Percentiles rank a stretch among this genome's conserved stretches.
Evolutionary conservation across 768 basidiomycete species (phyloP).

Genomic region (Leccinum aurantiacum): DNA sequence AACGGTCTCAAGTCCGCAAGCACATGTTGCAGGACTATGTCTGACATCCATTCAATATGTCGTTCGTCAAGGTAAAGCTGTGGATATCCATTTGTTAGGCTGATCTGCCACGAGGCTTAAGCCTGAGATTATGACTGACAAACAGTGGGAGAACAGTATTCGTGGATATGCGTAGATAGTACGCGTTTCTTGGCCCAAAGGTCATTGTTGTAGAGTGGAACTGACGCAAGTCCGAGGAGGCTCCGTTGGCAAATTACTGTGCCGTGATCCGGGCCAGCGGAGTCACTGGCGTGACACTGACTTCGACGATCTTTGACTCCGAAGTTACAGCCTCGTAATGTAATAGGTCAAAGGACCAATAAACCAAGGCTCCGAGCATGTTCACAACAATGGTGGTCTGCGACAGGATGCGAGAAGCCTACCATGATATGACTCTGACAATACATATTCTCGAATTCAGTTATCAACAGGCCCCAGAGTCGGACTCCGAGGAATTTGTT

Average conservation of each 20-base stretch:
- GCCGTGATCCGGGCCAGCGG: too few relatives aligned
- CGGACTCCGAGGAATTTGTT: too few relatives aligned
- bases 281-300: too few relatives aligned
- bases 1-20: constrained; percentile 75
- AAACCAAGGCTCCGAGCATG: not conserved
- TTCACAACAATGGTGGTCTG: not conserved
- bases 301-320: too few relatives aligned
- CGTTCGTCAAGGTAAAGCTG: constrained; percentile 86
- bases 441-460: not conserved
- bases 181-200: constrained; percentile 72
- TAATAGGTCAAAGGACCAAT: not conserved
- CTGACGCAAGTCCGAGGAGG: not conserved
- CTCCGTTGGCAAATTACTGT: not conserved
- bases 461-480: not conserved
- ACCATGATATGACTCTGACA: not conserved
- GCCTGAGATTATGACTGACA: constrained; percentile 39
- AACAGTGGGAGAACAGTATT: constrained; percentile 76
- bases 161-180: constrained; percentile 79
- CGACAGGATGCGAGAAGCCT: too few relatives aligned
- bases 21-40: constrained; percentile 74
- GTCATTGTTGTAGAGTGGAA: constrained; percentile 41
- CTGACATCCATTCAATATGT: constrained; percentile 91
- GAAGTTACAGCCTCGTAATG: too few relatives aligned
- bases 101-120: not conserved
- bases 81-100: constrained; percentile 10